A percentile compares a stretch with the other conserved stretches of the same genome.
These are phyloP conservation scores for Nematodospora anomalae DNA, from an alignment of 1,139 yeast genomes.

Conservation along the genomic window DNA sequence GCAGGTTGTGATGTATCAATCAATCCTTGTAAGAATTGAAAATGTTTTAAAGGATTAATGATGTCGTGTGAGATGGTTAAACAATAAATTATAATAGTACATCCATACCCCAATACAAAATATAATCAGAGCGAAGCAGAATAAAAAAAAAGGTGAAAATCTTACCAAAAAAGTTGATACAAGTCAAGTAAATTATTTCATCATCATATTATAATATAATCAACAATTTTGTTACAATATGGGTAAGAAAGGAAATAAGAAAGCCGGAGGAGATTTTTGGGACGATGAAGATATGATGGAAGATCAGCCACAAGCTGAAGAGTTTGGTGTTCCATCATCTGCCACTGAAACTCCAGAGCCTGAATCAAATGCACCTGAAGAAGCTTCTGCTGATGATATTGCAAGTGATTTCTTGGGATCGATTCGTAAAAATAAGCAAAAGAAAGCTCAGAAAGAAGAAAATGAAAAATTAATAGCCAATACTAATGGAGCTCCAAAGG, in stretches of 20 bases:
- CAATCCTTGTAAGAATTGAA: not conserved
- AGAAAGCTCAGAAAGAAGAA: slow-evolving; percentile 61
- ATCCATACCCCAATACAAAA: not conserved
- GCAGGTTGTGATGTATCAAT: too few species aligned
- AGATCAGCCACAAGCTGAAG: slow-evolving; percentile 58
- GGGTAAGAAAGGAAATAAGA: slow-evolving; percentile 57
- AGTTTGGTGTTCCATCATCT: slow-evolving; percentile 38
- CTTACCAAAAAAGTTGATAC: not conserved
- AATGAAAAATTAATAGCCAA: slow-evolving; percentile 47
- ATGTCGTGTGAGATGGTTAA: not conserved
- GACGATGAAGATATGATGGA: slow-evolving; percentile 71
- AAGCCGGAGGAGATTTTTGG: slow-evolving; percentile 71
- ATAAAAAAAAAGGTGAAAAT: not conserved
- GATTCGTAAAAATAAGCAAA: slow-evolving; percentile 74
- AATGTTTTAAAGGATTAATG: not conserved
- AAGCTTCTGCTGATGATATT: slow-evolving; percentile 43
- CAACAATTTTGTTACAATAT: too few species aligned
- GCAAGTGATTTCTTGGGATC: slow-evolving; percentile 79
- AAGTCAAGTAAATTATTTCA: too few species aligned
- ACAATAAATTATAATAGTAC: too few species aligned
- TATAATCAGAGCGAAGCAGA: not conserved
- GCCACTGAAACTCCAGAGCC: slow-evolving; percentile 21
- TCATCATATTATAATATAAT: too few species aligned
- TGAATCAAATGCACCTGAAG: slow-evolving; percentile 31
- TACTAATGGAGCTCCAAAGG: slow-evolving; percentile 55